Conservation (phyloP, 352 stramenopile genomes). For the Globisporangium nunn region DNA sequence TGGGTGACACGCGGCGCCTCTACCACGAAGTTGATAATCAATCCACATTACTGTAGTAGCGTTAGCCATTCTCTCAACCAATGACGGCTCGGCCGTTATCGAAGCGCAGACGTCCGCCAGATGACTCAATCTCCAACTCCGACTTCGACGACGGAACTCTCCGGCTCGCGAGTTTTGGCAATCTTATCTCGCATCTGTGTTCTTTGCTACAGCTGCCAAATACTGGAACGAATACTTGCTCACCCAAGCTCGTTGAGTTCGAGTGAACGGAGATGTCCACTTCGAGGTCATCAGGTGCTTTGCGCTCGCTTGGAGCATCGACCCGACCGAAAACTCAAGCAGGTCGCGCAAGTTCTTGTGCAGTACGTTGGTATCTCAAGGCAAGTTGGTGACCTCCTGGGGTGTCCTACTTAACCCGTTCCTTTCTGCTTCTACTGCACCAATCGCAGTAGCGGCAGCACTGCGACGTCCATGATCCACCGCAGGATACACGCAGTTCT, state of each 20-base stretch:
- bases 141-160: too few species aligned
- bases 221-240: too few species aligned
- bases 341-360: too few species aligned
- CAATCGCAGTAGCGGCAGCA: constrained; percentile 33
- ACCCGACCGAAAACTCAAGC: too few species aligned
- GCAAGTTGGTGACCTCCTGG: not conserved
- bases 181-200: not conserved
- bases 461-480: constrained; percentile 32
- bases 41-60: too few species aligned
- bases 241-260: too few species aligned
- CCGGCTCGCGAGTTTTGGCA: not conserved
- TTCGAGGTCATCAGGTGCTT: not conserved
- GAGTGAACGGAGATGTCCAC: not conserved
- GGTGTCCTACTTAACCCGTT: not conserved
- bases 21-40: not conserved
- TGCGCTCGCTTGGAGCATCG: too few species aligned
- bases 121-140: too few species aligned
- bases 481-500: constrained; percentile 33
- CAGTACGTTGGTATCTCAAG: too few species aligned
- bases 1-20: not conserved
- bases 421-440: not conserved
- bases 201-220: not conserved
- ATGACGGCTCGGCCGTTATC: too few species aligned
- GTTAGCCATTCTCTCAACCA: too few species aligned
- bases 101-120: too few species aligned